phyloP scores from a whole-genome alignment of 208 protist species.

The Trypanosoma scelopori region DNA sequence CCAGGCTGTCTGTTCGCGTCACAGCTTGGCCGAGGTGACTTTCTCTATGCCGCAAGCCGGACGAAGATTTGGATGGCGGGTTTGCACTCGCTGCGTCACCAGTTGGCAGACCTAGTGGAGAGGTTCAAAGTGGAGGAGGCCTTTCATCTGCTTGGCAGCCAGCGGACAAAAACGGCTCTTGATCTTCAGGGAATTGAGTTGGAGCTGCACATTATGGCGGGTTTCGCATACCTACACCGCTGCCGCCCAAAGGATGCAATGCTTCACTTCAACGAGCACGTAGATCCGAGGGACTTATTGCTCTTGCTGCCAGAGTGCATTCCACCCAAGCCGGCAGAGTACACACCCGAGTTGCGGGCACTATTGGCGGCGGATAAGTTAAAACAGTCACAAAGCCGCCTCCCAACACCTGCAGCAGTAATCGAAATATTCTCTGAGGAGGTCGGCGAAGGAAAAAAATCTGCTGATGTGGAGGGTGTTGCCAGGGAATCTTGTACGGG shows the following conservation, averaged over 20 bases:
- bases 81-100: slow-evolving; percentile 50
- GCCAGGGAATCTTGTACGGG: neutral
- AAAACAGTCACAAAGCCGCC: neutral
- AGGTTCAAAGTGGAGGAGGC: slow-evolving; percentile 51
- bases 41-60: slow-evolving; percentile 49
- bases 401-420: neutral
- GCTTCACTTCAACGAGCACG: slow-evolving; percentile 45
- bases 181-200: slow-evolving; percentile 44
- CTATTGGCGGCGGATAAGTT: slow-evolving; percentile 12
- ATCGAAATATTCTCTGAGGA: neutral
- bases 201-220: slow-evolving; percentile 69
- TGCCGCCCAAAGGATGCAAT: slow-evolving; percentile 49
- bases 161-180: slow-evolving; percentile 25
- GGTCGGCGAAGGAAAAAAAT: neutral
- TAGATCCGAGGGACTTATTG: slow-evolving; percentile 73
- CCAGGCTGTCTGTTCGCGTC: slow-evolving; percentile 49
- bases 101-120: slow-evolving; percentile 61
- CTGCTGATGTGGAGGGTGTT: neutral
- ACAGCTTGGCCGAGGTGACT: slow-evolving; percentile 39
- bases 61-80: slow-evolving; percentile 66
- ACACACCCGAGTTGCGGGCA: slow-evolving; percentile 24
- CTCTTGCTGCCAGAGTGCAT: slow-evolving; percentile 63
- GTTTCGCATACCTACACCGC: slow-evolving; percentile 60
- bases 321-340: slow-evolving; percentile 34
- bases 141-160: slow-evolving; percentile 59